Conservation (phyloP, 495 filamentous ascomycete genomes). For the Ascobolus immersus region DNA sequence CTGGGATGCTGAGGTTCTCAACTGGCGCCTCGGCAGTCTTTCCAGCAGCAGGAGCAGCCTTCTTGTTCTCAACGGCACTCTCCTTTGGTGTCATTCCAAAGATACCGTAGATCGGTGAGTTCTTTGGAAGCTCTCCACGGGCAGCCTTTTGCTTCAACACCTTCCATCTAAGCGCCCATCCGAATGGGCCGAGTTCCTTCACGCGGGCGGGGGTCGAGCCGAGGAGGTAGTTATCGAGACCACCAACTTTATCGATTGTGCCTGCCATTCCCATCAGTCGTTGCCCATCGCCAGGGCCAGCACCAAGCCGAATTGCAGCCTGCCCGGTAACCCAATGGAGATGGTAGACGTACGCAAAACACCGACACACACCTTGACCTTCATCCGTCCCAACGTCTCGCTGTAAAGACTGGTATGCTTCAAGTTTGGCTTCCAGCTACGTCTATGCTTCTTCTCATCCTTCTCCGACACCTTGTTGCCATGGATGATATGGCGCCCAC, state of each 20-base stretch:
- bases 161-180: conserved; percentile 68
- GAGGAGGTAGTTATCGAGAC: conserved; percentile 73
- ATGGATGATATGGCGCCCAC: conserved; percentile 48
- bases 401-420: conserved; percentile 51
- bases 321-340: too few relatives aligned
- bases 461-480: conserved; percentile 68
- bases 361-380: conserved; percentile 44
- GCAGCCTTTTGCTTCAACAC: too few relatives aligned
- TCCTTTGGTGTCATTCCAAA: too few relatives aligned
- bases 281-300: too few relatives aligned
- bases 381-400: conserved; percentile 32
- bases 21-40: too few relatives aligned
- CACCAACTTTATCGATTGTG: conserved; percentile 66
- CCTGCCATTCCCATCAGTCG: too few relatives aligned
- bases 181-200: conserved; percentile 60
- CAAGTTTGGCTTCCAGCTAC: conserved; percentile 73
- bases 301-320: too few relatives aligned
- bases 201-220: conserved; percentile 45
- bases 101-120: too few relatives aligned
- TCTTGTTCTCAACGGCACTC: too few relatives aligned
- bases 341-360: conserved; percentile 36
- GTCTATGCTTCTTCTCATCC: conserved; percentile 59
- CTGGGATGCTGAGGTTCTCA: too few relatives aligned
- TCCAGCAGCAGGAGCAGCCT: too few relatives aligned
- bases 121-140: too few relatives aligned